Conservation (phyloP, 1,139 yeast genomes). For the Debaryomyces fabryi region DNA sequence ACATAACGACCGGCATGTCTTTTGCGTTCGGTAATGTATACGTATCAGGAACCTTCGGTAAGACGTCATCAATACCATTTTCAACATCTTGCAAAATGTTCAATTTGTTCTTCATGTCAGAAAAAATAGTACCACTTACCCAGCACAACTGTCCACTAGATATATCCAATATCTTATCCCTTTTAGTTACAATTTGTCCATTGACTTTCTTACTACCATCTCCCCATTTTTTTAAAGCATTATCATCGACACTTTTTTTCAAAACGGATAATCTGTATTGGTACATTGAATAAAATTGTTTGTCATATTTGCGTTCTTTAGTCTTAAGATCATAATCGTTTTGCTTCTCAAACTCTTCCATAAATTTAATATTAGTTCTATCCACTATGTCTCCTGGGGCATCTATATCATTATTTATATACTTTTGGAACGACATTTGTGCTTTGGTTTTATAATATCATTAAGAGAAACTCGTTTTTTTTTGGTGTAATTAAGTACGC, state of each 20-base stretch:
- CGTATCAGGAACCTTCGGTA: constrained; percentile 38
- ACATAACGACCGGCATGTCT: constrained; percentile 55
- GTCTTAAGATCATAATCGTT: constrained; percentile 21
- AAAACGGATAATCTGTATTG: constrained; percentile 60
- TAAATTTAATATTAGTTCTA: constrained; percentile 1
- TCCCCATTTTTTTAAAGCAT: constrained; percentile 49
- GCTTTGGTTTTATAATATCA: background rate
- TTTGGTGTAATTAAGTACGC: constrained; percentile 3
- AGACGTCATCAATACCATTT: constrained; percentile 54
- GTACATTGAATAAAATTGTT: constrained; percentile 78
- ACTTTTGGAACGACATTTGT: constrained; percentile 9
- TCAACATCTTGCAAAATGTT: constrained; percentile 83
- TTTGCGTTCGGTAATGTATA: constrained; percentile 28
- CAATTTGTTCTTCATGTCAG: constrained; percentile 84
- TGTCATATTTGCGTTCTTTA: constrained; percentile 54
- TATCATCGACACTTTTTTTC: constrained; percentile 54
- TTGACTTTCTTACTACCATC: constrained; percentile 43
- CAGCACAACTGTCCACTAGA: constrained; percentile 71
- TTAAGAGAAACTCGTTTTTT: background rate
- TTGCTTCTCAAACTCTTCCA: constrained; percentile 18
- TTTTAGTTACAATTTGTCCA: constrained; percentile 36
- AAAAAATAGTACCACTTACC: constrained; percentile 88
- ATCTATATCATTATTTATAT: constrained; percentile 11
- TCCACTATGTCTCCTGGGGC: background rate
- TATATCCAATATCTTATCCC: constrained; percentile 77